These are phyloP conservation scores for Globisporangium middletonii DNA, from an alignment of 352 stramenopile species.

Conservation along the genomic window DNA sequence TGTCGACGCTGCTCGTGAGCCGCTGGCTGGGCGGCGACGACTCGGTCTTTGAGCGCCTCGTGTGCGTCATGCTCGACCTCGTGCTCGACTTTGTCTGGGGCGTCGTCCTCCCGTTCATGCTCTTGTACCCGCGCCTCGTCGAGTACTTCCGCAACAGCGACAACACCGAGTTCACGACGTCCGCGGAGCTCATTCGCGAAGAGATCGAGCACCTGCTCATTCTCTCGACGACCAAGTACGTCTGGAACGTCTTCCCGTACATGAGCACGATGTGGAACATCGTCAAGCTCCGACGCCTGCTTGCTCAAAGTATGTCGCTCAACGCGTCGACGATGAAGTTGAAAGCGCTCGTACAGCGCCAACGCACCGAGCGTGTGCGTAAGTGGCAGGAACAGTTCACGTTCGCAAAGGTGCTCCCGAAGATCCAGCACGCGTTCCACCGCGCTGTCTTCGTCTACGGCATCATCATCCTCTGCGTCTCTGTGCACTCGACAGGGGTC, in stretches of 20 bases:
- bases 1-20: slow-evolving; percentile 7
- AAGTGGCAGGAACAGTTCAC: slow-evolving; percentile 3
- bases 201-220: slow-evolving; percentile 10
- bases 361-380: not conserved
- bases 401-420: slow-evolving; percentile 2
- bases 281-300: slow-evolving; percentile 3
- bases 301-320: not conserved
- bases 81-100: slow-evolving; percentile 12
- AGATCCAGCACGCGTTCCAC: slow-evolving; percentile 8
- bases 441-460: not conserved
- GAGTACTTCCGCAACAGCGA: slow-evolving; percentile 1
- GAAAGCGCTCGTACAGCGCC: not conserved
- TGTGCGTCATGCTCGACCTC: slow-evolving; percentile 10
- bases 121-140: slow-evolving; percentile 7
- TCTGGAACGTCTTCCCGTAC: slow-evolving; percentile 10
- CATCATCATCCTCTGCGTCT: slow-evolving; percentile 3
- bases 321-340: not conserved
- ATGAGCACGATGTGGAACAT: slow-evolving; percentile 10
- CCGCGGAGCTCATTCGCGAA: slow-evolving; percentile 5
- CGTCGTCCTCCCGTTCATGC: slow-evolving; percentile 5
- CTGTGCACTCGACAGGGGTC: slow-evolving; percentile 1
- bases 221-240: slow-evolving; percentile 1
- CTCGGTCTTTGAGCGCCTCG: slow-evolving; percentile 5
- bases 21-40: slow-evolving; percentile 3
- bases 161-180: not conserved